These are phyloP conservation scores for Beta vulgaris DNA, from an alignment of 148 eudicot species.

Conservation along the genomic window DNA sequence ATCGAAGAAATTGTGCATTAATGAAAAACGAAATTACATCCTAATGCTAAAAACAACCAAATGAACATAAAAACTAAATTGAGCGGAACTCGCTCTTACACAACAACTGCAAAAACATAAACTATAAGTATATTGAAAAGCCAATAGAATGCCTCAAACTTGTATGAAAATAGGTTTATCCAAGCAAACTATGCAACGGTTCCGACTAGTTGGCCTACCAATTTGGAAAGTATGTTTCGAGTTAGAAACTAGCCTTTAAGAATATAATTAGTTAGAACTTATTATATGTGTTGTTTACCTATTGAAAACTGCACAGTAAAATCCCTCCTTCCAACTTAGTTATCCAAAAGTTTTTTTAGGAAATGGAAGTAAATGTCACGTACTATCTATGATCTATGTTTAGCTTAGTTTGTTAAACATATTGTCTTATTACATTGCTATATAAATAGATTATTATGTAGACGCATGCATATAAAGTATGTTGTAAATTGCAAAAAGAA, in stretches of 20 bases:
- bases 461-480: background rate
- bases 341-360: constrained; percentile 1
- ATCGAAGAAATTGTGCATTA: no score
- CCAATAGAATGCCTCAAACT: constrained; percentile 10
- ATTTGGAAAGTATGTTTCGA: constrained; percentile 10
- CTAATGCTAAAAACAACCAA: no score
- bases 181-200: constrained; percentile 12
- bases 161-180: constrained; percentile 2
- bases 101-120: no score
- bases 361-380: background rate
- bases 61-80: no score
- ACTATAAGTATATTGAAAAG: background rate
- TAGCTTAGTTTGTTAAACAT: constrained; percentile 5
- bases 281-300: constrained; percentile 23
- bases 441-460: background rate
- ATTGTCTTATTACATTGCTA: background rate
- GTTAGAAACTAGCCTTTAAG: constrained; percentile 13
- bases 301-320: constrained; percentile 11
- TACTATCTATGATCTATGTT: constrained; percentile 4
- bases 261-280: background rate
- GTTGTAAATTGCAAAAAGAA: constrained; percentile 1
- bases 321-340: background rate
- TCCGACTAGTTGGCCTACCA: constrained; percentile 22
- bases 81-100: no score
- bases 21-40: no score